phyloP scores from a whole-genome alignment of 331 rosid genomes.

The Rhamnella rubrinervis region DNA sequence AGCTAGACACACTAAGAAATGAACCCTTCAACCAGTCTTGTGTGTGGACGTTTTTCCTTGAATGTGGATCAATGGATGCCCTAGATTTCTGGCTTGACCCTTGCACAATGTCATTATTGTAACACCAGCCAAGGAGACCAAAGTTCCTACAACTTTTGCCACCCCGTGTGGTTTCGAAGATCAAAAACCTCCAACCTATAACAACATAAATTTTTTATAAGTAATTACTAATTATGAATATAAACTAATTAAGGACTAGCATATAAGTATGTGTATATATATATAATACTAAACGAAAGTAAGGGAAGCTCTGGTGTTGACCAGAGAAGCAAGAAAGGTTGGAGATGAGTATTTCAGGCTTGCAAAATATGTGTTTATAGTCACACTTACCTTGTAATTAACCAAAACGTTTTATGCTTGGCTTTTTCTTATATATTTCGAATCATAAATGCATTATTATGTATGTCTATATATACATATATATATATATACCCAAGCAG shows the following conservation, averaged over 20 bases:
- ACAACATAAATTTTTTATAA: neutral
- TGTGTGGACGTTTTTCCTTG: constrained; percentile 36
- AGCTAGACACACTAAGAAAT: constrained; percentile 55
- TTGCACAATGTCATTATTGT: constrained; percentile 81
- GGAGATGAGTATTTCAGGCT: constrained; percentile 77
- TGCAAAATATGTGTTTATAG: constrained; percentile 66
- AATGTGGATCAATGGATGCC: constrained; percentile 52
- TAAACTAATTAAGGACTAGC: neutral
- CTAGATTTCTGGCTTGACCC: constrained; percentile 48
- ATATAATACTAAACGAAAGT: constrained; percentile 43
- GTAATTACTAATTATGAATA: too few relatives aligned
- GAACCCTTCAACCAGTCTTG: constrained; percentile 80
- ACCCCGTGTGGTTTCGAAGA: constrained; percentile 48
- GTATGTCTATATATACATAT: neutral
- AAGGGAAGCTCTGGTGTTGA: constrained; percentile 62
- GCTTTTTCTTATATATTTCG: too few relatives aligned
- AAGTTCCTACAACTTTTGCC: constrained; percentile 69
- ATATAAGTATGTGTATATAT: too few relatives aligned
- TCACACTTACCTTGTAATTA: constrained; percentile 49
- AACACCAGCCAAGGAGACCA: constrained; percentile 69
- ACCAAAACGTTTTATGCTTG: neutral
- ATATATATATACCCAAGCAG: constrained; percentile 52
- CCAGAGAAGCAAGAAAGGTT: constrained; percentile 56
- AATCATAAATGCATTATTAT: too few relatives aligned
- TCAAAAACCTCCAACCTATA: constrained; percentile 60